These are phyloP conservation scores for Wallacemonas sp. DNA, from an alignment of 208 protist genomes.

Conservation along the genomic window DNA sequence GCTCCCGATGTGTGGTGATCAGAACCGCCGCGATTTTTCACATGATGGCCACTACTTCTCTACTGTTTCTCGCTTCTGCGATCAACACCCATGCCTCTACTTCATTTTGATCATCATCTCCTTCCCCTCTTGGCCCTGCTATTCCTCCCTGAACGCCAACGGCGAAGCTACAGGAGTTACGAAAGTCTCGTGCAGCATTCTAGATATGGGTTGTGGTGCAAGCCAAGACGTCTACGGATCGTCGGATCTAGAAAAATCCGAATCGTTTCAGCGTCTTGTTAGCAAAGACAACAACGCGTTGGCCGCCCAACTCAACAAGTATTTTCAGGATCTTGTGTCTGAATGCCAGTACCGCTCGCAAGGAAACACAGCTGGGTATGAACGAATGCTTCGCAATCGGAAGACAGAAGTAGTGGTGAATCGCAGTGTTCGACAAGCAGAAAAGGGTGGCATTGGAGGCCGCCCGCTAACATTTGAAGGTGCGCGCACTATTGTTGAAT, in stretches of 20 bases:
- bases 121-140: too few relatives aligned
- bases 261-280: conserved; percentile 17
- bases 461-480: conserved; percentile 22
- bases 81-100: too few relatives aligned
- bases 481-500: conserved; percentile 19
- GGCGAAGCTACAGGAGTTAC: too few relatives aligned
- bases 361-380: conserved; percentile 20
- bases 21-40: too few relatives aligned
- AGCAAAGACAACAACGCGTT: conserved; percentile 18
- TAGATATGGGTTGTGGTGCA: conserved; percentile 18
- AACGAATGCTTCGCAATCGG: conserved; percentile 20
- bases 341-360: conserved; percentile 29
- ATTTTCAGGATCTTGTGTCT: conserved; percentile 21
- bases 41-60: too few relatives aligned
- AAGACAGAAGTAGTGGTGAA: conserved; percentile 16
- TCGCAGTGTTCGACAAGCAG: conserved; percentile 11
- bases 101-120: too few relatives aligned
- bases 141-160: too few relatives aligned
- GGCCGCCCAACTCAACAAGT: conserved; percentile 18
- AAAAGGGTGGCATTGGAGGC: conserved; percentile 17
- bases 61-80: too few relatives aligned
- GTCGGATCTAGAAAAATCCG: conserved; percentile 21
- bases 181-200: too few relatives aligned
- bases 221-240: conserved; percentile 16
- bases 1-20: too few relatives aligned